These are phyloP conservation scores for Thraustochytrium striatum DNA, from an alignment of 352 stramenopile genomes.

Conservation along the genomic window DNA sequence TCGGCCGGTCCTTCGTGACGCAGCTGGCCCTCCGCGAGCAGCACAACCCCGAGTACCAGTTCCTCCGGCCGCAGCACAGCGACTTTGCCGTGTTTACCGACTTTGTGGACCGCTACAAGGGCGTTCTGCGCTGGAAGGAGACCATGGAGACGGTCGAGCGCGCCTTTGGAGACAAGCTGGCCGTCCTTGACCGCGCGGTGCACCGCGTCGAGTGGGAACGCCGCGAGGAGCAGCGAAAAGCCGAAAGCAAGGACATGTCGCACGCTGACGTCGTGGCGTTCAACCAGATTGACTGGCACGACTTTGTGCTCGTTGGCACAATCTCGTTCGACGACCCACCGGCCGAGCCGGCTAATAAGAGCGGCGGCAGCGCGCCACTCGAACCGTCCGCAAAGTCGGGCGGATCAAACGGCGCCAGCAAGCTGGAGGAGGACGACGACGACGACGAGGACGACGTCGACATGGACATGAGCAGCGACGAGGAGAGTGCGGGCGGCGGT, in stretches of 20 bases:
- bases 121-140: slow-evolving; percentile 59
- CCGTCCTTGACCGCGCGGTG: slow-evolving; percentile 63
- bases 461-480: slow-evolving; percentile 57
- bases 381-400: neutral
- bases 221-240: slow-evolving; percentile 57
- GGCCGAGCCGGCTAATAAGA: slow-evolving; percentile 49
- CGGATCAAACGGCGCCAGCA: neutral
- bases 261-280: slow-evolving; percentile 51
- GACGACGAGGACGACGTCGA: slow-evolving; percentile 61
- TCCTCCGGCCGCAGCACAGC: slow-evolving; percentile 92
- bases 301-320: slow-evolving; percentile 98
- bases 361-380: neutral
- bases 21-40: slow-evolving; percentile 88
- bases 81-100: slow-evolving; percentile 97
- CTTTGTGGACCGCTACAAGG: slow-evolving; percentile 92
- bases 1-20: slow-evolving; percentile 73
- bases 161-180: slow-evolving; percentile 1
- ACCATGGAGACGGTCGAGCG: neutral
- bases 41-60: slow-evolving; percentile 92
- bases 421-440: slow-evolving; percentile 58
- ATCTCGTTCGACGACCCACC: slow-evolving; percentile 91
- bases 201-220: slow-evolving; percentile 71
- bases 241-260: slow-evolving; percentile 55
- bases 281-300: slow-evolving; percentile 92
- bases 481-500: slow-evolving; percentile 17